A percentile compares a stretch with the other conserved stretches of the same genome.
phyloP scores from a whole-genome alignment of 495 filamentous ascomycete genomes.

The Evansstolkia leycettana region DNA sequence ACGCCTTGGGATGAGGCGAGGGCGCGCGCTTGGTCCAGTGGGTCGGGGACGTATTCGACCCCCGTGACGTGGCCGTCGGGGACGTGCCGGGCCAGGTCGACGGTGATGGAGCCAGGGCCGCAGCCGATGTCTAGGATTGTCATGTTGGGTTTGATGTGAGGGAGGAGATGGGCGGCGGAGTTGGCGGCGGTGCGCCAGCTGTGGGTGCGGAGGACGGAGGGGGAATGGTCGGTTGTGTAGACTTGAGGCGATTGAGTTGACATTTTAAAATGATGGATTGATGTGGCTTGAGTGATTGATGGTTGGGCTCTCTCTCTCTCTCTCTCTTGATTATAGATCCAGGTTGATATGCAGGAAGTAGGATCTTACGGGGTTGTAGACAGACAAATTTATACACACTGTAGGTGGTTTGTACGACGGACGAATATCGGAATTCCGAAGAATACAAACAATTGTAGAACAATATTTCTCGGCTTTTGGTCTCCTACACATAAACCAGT shows the following conservation, averaged over 20 bases:
- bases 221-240: constrained; percentile 40
- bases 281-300: too few species aligned
- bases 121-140: constrained; percentile 47
- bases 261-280: too few species aligned
- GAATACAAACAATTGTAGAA: too few species aligned
- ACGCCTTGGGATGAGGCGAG: constrained; percentile 26
- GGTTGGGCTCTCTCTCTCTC: too few species aligned
- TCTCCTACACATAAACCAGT: too few species aligned
- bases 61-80: constrained; percentile 36
- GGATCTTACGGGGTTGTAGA: too few species aligned
- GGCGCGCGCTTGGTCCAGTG: constrained; percentile 26
- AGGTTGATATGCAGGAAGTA: too few species aligned
- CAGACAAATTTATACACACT: too few species aligned
- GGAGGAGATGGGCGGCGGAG: constrained; percentile 38
- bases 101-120: constrained; percentile 45
- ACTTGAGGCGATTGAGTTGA: constrained; percentile 4
- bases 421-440: too few species aligned
- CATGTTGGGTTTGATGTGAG: constrained; percentile 29
- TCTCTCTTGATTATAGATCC: too few species aligned
- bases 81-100: constrained; percentile 35
- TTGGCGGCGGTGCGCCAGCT: constrained; percentile 38
- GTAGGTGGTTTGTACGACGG: too few species aligned
- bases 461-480: too few species aligned
- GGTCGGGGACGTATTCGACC: constrained; percentile 27
- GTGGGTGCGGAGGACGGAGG: constrained; percentile 37